These are phyloP conservation scores for Glebionis coronaria DNA, from an alignment of 129 eudicot species.

Conservation along the genomic window DNA sequence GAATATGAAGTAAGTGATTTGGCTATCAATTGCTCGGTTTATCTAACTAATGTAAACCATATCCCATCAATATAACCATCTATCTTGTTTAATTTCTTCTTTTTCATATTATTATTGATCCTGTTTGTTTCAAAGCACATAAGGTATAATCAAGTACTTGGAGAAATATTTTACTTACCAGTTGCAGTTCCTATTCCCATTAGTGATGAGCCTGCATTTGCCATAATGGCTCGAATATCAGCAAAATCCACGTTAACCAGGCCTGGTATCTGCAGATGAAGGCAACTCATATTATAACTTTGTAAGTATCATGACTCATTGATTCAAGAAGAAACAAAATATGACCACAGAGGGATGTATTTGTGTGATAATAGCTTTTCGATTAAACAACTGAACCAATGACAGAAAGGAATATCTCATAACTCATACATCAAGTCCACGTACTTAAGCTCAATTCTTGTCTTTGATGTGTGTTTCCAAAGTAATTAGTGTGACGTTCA, in stretches of 20 bases:
- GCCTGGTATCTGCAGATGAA: slow-evolving; percentile 74
- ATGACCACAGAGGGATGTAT: background rate
- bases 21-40: too few species aligned
- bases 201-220: slow-evolving; percentile 89
- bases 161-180: slow-evolving; percentile 41
- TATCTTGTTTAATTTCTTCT: too few species aligned
- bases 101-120: background rate
- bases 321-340: background rate
- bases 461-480: background rate
- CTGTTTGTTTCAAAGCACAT: background rate
- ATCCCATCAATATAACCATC: too few species aligned
- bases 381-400: background rate
- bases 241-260: slow-evolving; percentile 96
- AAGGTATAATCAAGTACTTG: background rate
- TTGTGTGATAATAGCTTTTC: background rate
- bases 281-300: background rate
- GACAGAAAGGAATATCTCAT: background rate
- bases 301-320: slow-evolving; percentile 1
- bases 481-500: background rate
- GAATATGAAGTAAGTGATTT: too few species aligned
- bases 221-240: slow-evolving; percentile 94
- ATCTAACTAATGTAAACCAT: too few species aligned
- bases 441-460: background rate
- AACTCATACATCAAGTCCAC: background rate
- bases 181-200: slow-evolving; percentile 98